phyloP scores from a whole-genome alignment of 1,284 basidiomycete genomes.

The Veloboletus limbatus region DNA sequence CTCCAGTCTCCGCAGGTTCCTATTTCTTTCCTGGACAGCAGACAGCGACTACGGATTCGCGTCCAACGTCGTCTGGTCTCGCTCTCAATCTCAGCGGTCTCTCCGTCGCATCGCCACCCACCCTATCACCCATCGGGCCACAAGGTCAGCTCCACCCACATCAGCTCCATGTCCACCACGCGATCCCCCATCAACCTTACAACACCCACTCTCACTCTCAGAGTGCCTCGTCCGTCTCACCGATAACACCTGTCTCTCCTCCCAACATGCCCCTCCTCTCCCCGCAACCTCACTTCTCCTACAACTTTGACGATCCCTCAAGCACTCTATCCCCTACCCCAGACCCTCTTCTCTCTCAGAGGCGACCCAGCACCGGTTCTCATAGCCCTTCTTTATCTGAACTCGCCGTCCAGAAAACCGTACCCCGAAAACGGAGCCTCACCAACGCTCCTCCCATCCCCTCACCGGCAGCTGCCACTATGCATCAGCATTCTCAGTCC shows the following conservation, averaged over 20 bases:
- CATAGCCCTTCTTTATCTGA: conserved; percentile 38
- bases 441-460: conserved; percentile 40
- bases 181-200: no score
- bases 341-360: conserved; percentile 17
- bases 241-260: conserved; percentile 32
- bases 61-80: conserved; percentile 34
- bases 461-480: conserved; percentile 14
- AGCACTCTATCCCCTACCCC: conserved; percentile 11
- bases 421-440: conserved; percentile 61
- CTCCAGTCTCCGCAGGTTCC: conserved; percentile 20
- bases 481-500: conserved; percentile 27
- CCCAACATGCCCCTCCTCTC: conserved; percentile 23
- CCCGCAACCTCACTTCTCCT: conserved; percentile 22
- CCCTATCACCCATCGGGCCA: conserved; percentile 57
- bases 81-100: conserved; percentile 68
- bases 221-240: conserved; percentile 20
- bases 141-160: conserved; percentile 19
- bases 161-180: conserved; percentile 22
- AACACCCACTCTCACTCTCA: conserved; percentile 22
- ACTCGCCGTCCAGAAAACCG: conserved; percentile 40
- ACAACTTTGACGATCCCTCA: conserved; percentile 22
- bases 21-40: conserved; percentile 24
- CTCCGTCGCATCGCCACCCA: conserved; percentile 59
- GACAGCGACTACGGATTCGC: conserved; percentile 22
- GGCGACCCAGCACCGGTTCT: conserved; percentile 24